Percentiles rank a stretch among this genome's conserved stretches.
Conservation (phyloP, 371 early-diverging fungal genomes). For the Mucor sp. region DNA sequence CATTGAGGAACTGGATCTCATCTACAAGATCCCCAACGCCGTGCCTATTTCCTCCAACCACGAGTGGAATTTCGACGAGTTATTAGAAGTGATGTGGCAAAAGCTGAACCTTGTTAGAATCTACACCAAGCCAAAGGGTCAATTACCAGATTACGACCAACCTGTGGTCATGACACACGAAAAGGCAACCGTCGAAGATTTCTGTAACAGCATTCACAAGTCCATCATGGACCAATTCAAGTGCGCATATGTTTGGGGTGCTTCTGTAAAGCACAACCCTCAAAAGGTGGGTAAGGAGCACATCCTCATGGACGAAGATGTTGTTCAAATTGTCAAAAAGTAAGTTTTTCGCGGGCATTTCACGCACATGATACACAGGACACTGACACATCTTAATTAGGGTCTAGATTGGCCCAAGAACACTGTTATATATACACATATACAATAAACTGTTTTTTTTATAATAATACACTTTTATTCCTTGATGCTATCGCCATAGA, state of each 20-base stretch:
- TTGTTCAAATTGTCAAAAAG: slow-evolving; percentile 96
- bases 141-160: slow-evolving; percentile 94
- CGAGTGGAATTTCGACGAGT: slow-evolving; percentile 99
- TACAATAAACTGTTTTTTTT: not conserved
- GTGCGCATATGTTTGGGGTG: slow-evolving; percentile 98
- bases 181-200: slow-evolving; percentile 87
- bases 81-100: slow-evolving; percentile 96
- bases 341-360: slow-evolving; percentile 8
- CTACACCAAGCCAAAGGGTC: slow-evolving; percentile 99
- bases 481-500: slow-evolving; percentile 56
- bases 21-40: slow-evolving; percentile 98
- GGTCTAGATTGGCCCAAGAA: slow-evolving; percentile 12
- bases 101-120: slow-evolving; percentile 77
- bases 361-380: not conserved
- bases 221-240: slow-evolving; percentile 95
- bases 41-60: slow-evolving; percentile 98
- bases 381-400: not conserved
- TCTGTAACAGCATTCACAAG: slow-evolving; percentile 98
- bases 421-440: not conserved
- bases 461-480: slow-evolving; percentile 3
- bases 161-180: slow-evolving; percentile 94
- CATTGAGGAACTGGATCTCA: slow-evolving; percentile 91
- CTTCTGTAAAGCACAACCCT: slow-evolving; percentile 97
- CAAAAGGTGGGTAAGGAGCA: slow-evolving; percentile 99
- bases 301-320: slow-evolving; percentile 95